Conservation (phyloP, 139 green algal species). For the Deuterostichococcus epilithicus region DNA sequence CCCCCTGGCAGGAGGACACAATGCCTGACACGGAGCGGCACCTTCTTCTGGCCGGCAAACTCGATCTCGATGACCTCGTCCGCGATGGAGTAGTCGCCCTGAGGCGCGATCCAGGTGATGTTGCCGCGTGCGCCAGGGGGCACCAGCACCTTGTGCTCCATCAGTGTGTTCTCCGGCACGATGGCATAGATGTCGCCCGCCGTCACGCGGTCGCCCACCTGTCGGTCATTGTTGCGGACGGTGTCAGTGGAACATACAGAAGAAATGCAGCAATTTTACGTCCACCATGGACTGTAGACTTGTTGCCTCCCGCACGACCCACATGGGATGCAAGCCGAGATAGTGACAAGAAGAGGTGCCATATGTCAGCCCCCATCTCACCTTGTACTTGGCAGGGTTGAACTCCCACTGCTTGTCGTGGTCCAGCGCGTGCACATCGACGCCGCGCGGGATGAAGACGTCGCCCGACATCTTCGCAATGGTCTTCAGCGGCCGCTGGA, state of each 20-base stretch:
- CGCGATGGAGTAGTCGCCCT: slow-evolving; percentile 84
- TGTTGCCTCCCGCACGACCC: too few species aligned
- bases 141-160: slow-evolving; percentile 91
- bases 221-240: not conserved
- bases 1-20: too few species aligned
- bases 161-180: slow-evolving; percentile 93
- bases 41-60: slow-evolving; percentile 90
- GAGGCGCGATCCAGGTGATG: slow-evolving; percentile 87
- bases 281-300: too few species aligned
- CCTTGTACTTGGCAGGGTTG: slow-evolving; percentile 80
- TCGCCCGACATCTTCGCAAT: slow-evolving; percentile 79
- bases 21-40: slow-evolving; percentile 3
- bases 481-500: slow-evolving; percentile 93
- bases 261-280: not conserved
- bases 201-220: slow-evolving; percentile 90
- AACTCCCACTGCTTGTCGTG: slow-evolving; percentile 87
- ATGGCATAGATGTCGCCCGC: slow-evolving; percentile 93
- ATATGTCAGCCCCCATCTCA: slow-evolving; percentile 26
- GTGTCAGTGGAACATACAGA: not conserved
- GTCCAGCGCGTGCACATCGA: slow-evolving; percentile 91
- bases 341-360: not conserved
- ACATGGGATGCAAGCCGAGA: too few species aligned
- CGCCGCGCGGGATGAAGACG: slow-evolving; percentile 95
- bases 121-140: slow-evolving; percentile 81
- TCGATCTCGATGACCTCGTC: slow-evolving; percentile 97